Base-by-base conservation (phyloP, 768 basidiomycete genomes). In the Porphyrellus cyaneotinctus region DNA sequence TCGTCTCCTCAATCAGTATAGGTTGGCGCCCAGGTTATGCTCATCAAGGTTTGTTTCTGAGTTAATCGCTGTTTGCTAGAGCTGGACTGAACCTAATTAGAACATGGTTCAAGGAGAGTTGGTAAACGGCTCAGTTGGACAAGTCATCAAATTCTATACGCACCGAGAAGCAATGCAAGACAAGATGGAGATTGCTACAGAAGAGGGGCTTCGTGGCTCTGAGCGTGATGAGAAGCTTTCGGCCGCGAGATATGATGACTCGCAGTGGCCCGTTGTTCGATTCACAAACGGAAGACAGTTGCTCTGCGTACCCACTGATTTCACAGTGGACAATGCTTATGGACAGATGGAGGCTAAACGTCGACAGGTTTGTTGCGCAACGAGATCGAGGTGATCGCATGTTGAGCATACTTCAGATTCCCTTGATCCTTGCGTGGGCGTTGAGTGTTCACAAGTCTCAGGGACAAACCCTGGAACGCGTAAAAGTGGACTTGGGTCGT, bases 401-500 rank as follows among this genome's bases (percentile, higher is more conserved):
- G 6, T 41, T 49, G 41, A 52, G 4, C 79, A 66, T 43, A 26
- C 37, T 57, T 28, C 33, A 82, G 79, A 58, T 84, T 10, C 80
- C 82, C 3, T 58, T 87, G 6, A 84, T 85, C 46, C 71, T 92
- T n/a, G 84, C 92, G 0, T 94, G 91, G 88, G 91, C 91, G 0
- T 75, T 94, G 64, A 87, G 85, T 43, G 84, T 94, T 32, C 91
- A 94, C 71, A 95, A 95, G 64, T 87, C 86, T 6, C 93, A 95
- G 35, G 93, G 93, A 0, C 92, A 94, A 67, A 95, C 93, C 0
- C 71, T 95, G 39, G 82, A 90, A 46, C 76, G 90, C 44, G 90
- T 94, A 51, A 87, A 84, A 53, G 87, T 94, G 4, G 84, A 94
- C 62, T 77, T 95, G 24, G 66, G 72, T 53, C 76, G 79, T 37